Percentiles rank a stretch among this genome's conserved stretches.
Conservation (phyloP, 106 monocot genomes). For the Dioscorea dumetorum region DNA sequence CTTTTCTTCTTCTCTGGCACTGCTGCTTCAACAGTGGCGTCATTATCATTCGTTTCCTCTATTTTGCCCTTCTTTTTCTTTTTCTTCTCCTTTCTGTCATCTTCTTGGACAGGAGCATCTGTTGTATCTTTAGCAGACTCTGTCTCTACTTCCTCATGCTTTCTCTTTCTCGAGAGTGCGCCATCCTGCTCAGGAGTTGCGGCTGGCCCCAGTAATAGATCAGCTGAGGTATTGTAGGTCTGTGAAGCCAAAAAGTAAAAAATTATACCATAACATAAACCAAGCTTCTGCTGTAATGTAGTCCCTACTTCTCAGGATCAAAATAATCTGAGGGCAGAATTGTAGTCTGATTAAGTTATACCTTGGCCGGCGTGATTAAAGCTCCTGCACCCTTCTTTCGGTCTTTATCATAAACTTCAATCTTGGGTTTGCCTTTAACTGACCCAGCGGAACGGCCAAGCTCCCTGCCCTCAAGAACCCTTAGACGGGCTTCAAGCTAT, state of each 20-base stretch:
- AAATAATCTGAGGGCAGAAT: not conserved
- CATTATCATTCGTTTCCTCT: constrained; percentile 8
- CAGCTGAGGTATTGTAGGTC: constrained; percentile 62
- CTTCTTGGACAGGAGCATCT: constrained; percentile 4
- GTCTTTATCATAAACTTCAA: constrained; percentile 87
- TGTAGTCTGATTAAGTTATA: constrained; percentile 7
- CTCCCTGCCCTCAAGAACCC: constrained; percentile 89
- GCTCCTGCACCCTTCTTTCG: constrained; percentile 85
- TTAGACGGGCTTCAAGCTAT: constrained; percentile 75
- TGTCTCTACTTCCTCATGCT: constrained; percentile 20
- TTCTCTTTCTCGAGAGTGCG: constrained; percentile 24
- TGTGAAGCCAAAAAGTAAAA: constrained; percentile 10
- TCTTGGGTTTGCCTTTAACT: constrained; percentile 90
- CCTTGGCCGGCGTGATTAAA: constrained; percentile 80
- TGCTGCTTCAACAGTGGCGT: not conserved
- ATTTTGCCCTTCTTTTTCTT: constrained; percentile 26
- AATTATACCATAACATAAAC: not conserved
- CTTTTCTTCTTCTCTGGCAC: constrained; percentile 19
- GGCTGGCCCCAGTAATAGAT: constrained; percentile 31
- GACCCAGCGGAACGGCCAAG: constrained; percentile 76
- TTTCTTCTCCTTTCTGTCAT: constrained; percentile 11
- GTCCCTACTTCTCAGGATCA: too few relatives aligned
- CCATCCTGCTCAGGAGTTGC: constrained; percentile 10
- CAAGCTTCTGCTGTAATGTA: too few relatives aligned
- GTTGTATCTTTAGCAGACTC: not conserved